Base-by-base conservation (phyloP, 2,329 filamentous ascomycete species). In the Zymoseptoria tritici region DNA sequence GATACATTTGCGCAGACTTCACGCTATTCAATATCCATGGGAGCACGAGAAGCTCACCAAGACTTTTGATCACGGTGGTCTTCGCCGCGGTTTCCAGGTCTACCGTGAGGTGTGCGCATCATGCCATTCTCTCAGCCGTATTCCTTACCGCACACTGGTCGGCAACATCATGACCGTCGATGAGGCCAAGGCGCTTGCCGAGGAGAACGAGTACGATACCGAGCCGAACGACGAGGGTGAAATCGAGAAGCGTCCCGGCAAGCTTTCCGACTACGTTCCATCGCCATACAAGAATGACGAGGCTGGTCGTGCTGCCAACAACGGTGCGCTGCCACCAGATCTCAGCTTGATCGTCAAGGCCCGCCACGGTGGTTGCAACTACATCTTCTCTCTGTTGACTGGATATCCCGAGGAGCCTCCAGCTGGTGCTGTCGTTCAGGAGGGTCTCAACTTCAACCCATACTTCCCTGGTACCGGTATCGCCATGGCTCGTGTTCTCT, bases 401-500 rank as follows among this genome's bases (percentile, higher is more conserved):
- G 94, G 94, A 70, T 99, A 99, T 79, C 94, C 94, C 62, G 94
- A 99, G 69, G 94, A 99, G 80, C 84, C 91, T 62, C 94, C 94
- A 57, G 90, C 94, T 56, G 94, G 94, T 75, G 91, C 90, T 64
- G 80, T 84, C 71, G 88, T 99, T 62, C 87, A 86, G 71, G 85
- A 87, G 63, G 94, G 94, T 73, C 87, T 99, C 79, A 97, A 97
- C 87, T 99, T 99, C 86, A 99, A 99, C 85, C 94, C 94, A 62
- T 99, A 97, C 84, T 99, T 99, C 87, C 94, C 94, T 60, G 94
- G 94, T 75, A 97, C 94, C 70, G 93, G 93, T 75, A 99, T 99
- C 77, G 94, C 90, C 72, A 99, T 99, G 94, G 93, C 88, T 71
- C 93, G 94, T 85, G 94, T 97, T 63, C 86, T 99, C 62, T 99